Conservation (phyloP, 1,284 basidiomycete species). For the Trametes pubescens region DNA sequence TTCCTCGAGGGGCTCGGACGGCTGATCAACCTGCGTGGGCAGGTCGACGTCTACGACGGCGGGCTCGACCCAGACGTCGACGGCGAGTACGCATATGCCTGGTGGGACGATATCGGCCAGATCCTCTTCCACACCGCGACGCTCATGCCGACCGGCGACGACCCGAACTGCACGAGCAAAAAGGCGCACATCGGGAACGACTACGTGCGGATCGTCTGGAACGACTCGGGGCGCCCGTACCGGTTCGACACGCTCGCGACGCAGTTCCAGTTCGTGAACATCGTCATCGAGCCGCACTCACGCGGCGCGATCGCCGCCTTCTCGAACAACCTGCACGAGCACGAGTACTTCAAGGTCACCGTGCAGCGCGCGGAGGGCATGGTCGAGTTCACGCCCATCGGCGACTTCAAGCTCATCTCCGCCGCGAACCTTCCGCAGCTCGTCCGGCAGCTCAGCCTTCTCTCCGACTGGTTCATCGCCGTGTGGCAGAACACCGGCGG, state of each 20-base stretch:
- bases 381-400: constrained; percentile 91
- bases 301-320: constrained; percentile 83
- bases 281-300: constrained; percentile 95
- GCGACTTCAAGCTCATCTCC: constrained; percentile 92
- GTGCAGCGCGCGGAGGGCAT: constrained; percentile 88
- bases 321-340: constrained; percentile 81
- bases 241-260: constrained; percentile 91
- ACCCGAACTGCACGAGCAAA: constrained; percentile 82
- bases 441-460: constrained; percentile 85
- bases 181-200: constrained; percentile 96
- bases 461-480: constrained; percentile 89
- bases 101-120: constrained; percentile 98
- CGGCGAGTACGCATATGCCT: constrained; percentile 95
- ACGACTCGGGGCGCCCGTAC: constrained; percentile 91
- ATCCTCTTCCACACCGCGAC: constrained; percentile 97
- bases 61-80: constrained; percentile 91
- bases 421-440: constrained; percentile 84
- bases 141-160: constrained; percentile 88
- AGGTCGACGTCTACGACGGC: constrained; percentile 94
- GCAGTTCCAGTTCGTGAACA: constrained; percentile 97
- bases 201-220: constrained; percentile 96
- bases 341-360: constrained; percentile 92
- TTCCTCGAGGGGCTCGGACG: constrained; percentile 92
- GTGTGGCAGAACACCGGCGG: constrained; percentile 81
- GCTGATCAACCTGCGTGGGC: constrained; percentile 90